Percentiles rank a stretch among this genome's conserved stretches.
phyloP scores from a whole-genome alignment of 108 stramenopile species.

The Stephanodiscus triporus region DNA sequence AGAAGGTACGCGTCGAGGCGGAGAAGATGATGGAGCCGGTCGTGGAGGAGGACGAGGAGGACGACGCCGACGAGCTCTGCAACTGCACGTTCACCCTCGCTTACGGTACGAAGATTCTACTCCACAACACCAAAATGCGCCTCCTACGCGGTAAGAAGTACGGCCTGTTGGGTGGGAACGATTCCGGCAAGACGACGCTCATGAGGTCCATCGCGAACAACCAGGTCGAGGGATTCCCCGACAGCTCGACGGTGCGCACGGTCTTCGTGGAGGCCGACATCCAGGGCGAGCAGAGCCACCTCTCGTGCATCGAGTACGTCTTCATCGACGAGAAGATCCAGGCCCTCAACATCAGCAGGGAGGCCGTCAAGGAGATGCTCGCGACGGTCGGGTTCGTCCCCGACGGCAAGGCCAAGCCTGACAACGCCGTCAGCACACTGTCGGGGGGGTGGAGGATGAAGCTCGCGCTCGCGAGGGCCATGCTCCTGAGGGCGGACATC shows the following conservation, averaged over 20 bases:
- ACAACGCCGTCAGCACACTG: slow-evolving; percentile 96
- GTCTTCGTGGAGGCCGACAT: slow-evolving; percentile 99
- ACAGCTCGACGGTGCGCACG: slow-evolving; percentile 92
- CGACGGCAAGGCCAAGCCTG: slow-evolving; percentile 96
- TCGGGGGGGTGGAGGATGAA: slow-evolving; percentile 99
- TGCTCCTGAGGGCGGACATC: slow-evolving; percentile 99
- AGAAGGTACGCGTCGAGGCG: slow-evolving; percentile 85
- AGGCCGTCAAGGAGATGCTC: slow-evolving; percentile 89
- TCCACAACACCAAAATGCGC: slow-evolving; percentile 99
- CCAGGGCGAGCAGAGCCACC: slow-evolving; percentile 96
- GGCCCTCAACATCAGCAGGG: slow-evolving; percentile 74
- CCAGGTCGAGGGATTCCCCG: slow-evolving; percentile 99
- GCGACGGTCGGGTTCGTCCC: slow-evolving; percentile 95
- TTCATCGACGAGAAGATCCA: slow-evolving; percentile 89
- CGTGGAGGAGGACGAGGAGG: slow-evolving; percentile 95
- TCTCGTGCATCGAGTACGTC: slow-evolving; percentile 97
- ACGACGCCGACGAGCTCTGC: slow-evolving; percentile 98
- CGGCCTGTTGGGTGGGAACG: slow-evolving; percentile 98
- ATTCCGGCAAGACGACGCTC: slow-evolving; percentile 99
- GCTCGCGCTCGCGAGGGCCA: slow-evolving; percentile 97
- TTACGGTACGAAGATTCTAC: slow-evolving; percentile 99
- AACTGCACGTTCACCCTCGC: slow-evolving; percentile 99
- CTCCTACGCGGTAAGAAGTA: slow-evolving; percentile 97
- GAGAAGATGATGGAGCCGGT: slow-evolving; percentile 87
- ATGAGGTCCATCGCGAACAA: slow-evolving; percentile 99